Evolutionary conservation across 192 early-diverging fungal genomes (phyloP).

Genomic region (Cetraspora pellucida): DNA sequence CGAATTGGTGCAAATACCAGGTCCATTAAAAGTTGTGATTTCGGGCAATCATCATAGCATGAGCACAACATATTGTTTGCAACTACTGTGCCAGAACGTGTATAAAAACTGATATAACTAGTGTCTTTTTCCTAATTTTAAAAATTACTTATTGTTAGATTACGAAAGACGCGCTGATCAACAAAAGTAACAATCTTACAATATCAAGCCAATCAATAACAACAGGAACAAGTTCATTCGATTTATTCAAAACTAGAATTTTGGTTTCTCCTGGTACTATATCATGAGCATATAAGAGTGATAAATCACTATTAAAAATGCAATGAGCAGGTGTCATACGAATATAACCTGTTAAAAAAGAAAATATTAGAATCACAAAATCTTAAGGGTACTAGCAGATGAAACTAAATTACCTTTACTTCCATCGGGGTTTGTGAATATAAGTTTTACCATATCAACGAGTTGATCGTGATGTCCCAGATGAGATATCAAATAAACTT

Average conservation of each 20-base stretch:
- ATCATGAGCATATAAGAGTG: slow-evolving; percentile 17
- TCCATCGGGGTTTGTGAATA: slow-evolving; percentile 9
- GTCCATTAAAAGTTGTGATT: slow-evolving; percentile 22
- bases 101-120: slow-evolving; percentile 27
- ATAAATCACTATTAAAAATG: slow-evolving; percentile 12
- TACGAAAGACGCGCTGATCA: neutral
- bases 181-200: neutral
- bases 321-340: slow-evolving; percentile 13
- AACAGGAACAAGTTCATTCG: slow-evolving; percentile 13
- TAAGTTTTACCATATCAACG: neutral
- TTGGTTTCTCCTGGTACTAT: slow-evolving; percentile 4
- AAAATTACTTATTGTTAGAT: neutral
- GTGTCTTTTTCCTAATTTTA: neutral
- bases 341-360: slow-evolving; percentile 10
- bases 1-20: slow-evolving; percentile 21
- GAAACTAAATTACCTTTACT: slow-evolving; percentile 3
- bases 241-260: slow-evolving; percentile 14
- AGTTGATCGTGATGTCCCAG: neutral
- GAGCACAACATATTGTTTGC: slow-evolving; percentile 6
- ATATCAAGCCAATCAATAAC: neutral
- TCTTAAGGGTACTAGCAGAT: neutral
- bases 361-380: neutral
- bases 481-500: slow-evolving; percentile 24
- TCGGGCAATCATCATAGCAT: slow-evolving; percentile 17
- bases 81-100: slow-evolving; percentile 7